Conservation (phyloP, 768 basidiomycete species). For the Mycena kentingensis region DNA sequence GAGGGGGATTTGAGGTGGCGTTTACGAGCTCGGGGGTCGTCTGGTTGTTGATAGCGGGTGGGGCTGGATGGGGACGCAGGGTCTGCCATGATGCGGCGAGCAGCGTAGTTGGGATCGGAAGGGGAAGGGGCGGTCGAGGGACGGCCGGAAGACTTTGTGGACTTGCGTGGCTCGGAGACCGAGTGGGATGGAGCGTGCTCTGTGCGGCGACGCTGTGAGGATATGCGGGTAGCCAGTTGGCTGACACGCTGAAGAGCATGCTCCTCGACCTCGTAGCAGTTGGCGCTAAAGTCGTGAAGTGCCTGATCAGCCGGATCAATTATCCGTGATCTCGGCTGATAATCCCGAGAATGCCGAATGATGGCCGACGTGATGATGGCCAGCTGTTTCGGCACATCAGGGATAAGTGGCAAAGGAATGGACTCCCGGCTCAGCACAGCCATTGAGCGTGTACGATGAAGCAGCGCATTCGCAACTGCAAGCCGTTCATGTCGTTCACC, state of each 20-base stretch:
- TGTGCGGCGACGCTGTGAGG: constrained; percentile 29
- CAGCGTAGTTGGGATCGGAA: constrained; percentile 28
- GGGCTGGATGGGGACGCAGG: constrained; percentile 24
- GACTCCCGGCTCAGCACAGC: constrained; percentile 66
- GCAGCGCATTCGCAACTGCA: constrained; percentile 55
- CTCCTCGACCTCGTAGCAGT: constrained; percentile 72
- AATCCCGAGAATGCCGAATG: constrained; percentile 60
- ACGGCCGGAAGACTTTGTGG: constrained; percentile 32
- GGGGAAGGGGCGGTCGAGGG: constrained; percentile 54
- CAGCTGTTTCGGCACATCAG: constrained; percentile 79
- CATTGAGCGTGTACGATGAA: constrained; percentile 58
- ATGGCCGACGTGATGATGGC: constrained; percentile 76
- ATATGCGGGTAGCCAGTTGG: constrained; percentile 50
- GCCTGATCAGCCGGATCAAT: constrained; percentile 39
- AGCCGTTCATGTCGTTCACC: constrained; percentile 52
- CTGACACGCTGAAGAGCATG: constrained; percentile 67
- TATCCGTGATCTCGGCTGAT: constrained; percentile 35
- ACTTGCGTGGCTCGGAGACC: constrained; percentile 12
- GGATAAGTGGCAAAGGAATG: constrained; percentile 70
- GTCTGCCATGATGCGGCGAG: constrained; percentile 29
- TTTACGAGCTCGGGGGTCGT: constrained; percentile 26
- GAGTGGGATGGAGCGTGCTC: constrained; percentile 20
- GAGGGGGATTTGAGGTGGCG: constrained; percentile 56
- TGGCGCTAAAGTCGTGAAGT: constrained; percentile 57
- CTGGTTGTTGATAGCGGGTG: constrained; percentile 28